Evolutionary conservation across 2,329 filamentous ascomycete genomes (phyloP).

Genomic region (Ophiostoma novo-ulmi): DNA sequence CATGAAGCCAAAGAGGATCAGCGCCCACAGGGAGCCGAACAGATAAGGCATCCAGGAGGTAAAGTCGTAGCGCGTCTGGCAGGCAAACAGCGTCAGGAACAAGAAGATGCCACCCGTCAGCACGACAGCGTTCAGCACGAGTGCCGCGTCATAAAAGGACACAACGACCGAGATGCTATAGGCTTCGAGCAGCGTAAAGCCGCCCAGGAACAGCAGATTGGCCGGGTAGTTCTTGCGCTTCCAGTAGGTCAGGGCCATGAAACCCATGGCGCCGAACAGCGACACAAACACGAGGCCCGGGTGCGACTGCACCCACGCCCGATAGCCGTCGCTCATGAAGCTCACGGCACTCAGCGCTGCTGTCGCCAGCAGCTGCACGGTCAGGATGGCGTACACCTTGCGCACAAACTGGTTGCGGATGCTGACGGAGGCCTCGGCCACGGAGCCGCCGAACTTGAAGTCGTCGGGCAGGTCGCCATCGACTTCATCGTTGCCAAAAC

Average conservation of each 20-base stretch:
- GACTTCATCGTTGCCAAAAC: conserved; percentile 42
- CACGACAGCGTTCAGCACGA: conserved; percentile 85
- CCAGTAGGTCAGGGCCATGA: conserved; percentile 88
- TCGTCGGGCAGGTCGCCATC: conserved; percentile 77
- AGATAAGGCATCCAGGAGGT: conserved; percentile 95
- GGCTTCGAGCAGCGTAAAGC: conserved; percentile 86
- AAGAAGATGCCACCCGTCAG: conserved; percentile 81
- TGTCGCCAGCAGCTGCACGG: conserved; percentile 86
- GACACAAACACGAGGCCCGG: conserved; percentile 81
- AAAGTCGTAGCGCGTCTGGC: conserved; percentile 98
- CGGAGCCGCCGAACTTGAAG: conserved; percentile 96
- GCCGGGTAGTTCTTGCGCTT: conserved; percentile 93
- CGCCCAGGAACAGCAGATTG: conserved; percentile 85
- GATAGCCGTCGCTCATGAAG: conserved; percentile 78
- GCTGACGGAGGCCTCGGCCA: conserved; percentile 88
- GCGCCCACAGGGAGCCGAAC: conserved; percentile 81
- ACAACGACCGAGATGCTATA: conserved; percentile 91
- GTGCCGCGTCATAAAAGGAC: conserved; percentile 75
- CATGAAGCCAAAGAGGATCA: conserved; percentile 92
- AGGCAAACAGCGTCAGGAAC: conserved; percentile 79
- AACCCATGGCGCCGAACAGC: conserved; percentile 73
- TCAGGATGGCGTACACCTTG: conserved; percentile 97
- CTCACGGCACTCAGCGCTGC: conserved; percentile 73
- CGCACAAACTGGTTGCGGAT: conserved; percentile 95
- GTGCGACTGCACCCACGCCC: conserved; percentile 78